phyloP scores from a whole-genome alignment of 75 land plant genomes.

The Azolla pinnata region DNA sequence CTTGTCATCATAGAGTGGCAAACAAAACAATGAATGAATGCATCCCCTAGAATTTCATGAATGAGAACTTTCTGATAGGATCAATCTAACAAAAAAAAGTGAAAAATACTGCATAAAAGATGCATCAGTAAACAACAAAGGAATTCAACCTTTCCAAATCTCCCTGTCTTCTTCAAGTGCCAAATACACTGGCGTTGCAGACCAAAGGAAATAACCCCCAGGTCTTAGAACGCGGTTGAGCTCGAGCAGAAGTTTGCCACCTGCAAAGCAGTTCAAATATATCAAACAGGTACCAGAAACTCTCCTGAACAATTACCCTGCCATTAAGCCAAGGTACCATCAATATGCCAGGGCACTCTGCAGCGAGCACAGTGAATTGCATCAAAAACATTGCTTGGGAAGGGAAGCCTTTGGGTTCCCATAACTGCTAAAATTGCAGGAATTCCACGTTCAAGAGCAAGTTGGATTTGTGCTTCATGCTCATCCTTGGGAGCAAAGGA shows the following conservation, averaged over 20 bases:
- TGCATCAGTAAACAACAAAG: background rate
- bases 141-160: constrained; percentile 47
- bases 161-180: constrained; percentile 40
- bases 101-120: too few relatives aligned
- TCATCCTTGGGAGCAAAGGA: constrained; percentile 67
- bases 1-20: too few relatives aligned
- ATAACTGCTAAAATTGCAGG: constrained; percentile 61
- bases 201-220: constrained; percentile 65
- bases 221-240: constrained; percentile 56
- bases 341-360: constrained; percentile 78
- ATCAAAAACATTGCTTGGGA: constrained; percentile 66
- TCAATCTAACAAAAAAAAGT: too few relatives aligned
- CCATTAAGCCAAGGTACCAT: constrained; percentile 56
- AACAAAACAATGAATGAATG: too few relatives aligned
- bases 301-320: background rate
- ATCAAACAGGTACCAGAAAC: background rate
- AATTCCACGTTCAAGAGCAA: constrained; percentile 63
- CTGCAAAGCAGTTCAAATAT: constrained; percentile 20
- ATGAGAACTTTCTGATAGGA: too few relatives aligned
- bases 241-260: constrained; percentile 58
- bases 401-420: constrained; percentile 60
- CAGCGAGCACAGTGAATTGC: constrained; percentile 76
- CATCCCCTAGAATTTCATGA: too few relatives aligned
- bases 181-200: constrained; percentile 65
- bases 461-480: constrained; percentile 68